These are phyloP conservation scores for Fragilaria radians DNA, from an alignment of 108 stramenopile species.

Conservation along the genomic window DNA sequence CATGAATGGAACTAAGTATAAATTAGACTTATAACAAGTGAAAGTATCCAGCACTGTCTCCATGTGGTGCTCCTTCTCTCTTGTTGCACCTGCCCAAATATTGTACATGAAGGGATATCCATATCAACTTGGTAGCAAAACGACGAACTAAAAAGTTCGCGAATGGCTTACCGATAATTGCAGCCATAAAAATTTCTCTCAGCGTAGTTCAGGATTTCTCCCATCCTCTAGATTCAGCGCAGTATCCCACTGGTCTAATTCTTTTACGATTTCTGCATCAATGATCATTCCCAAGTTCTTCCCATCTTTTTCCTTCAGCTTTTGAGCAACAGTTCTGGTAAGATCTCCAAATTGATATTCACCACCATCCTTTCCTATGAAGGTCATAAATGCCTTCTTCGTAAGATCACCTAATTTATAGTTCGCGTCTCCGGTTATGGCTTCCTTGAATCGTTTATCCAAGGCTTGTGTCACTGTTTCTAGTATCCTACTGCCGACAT, in stretches of 20 bases:
- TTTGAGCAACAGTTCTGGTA: not conserved
- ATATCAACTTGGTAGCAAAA: too few relatives aligned
- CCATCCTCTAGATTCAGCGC: not conserved
- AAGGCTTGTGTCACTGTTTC: conserved; percentile 7
- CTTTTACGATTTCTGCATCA: not conserved
- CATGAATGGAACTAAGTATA: too few relatives aligned
- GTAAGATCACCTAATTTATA: conserved; percentile 19
- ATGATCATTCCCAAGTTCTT: not conserved
- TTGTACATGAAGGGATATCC: too few relatives aligned
- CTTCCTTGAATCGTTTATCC: conserved; percentile 15
- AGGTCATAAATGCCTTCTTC: conserved; percentile 8
- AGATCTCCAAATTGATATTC: conserved; percentile 13
- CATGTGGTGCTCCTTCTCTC: too few relatives aligned
- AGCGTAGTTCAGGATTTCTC: too few relatives aligned
- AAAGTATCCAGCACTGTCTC: too few relatives aligned
- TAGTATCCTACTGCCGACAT: conserved; percentile 6
- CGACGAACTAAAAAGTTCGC: too few relatives aligned
- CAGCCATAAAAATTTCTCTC: too few relatives aligned
- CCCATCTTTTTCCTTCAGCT: conserved; percentile 5
- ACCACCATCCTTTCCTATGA: conserved; percentile 13
- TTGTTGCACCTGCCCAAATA: too few relatives aligned
- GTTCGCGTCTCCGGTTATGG: conserved; percentile 11
- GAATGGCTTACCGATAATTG: too few relatives aligned
- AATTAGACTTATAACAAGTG: too few relatives aligned
- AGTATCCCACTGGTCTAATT: not conserved